Percentiles rank a stretch among this genome's conserved stretches.
These are phyloP conservation scores for Chrysoporthe puriensis DNA, from an alignment of 2,329 filamentous ascomycete species.

Conservation along the genomic window DNA sequence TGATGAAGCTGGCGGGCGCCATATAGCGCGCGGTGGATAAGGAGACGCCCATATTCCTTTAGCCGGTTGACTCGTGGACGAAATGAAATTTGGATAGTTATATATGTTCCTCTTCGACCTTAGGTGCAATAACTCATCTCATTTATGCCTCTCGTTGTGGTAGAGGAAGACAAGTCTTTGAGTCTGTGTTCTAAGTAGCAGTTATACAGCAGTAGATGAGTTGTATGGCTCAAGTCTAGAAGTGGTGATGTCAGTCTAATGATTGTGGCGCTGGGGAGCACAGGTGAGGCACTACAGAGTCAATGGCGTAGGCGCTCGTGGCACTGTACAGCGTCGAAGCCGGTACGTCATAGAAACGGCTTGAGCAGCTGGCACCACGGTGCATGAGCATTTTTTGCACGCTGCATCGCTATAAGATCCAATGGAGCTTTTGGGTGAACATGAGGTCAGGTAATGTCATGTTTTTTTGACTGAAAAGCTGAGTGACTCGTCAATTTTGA, in stretches of 20 bases:
- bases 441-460: too few relatives aligned
- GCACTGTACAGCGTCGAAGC: background rate
- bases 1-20: slow-evolving; percentile 56
- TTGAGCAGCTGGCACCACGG: background rate
- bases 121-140: background rate
- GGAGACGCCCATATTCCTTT: slow-evolving; percentile 51
- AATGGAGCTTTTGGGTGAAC: too few relatives aligned
- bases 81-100: background rate
- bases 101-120: background rate
- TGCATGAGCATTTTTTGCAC: too few relatives aligned
- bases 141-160: background rate
- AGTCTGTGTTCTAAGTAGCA: background rate
- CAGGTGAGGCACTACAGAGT: slow-evolving; percentile 13
- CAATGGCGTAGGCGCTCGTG: slow-evolving; percentile 11
- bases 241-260: slow-evolving; percentile 18
- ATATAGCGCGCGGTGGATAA: slow-evolving; percentile 58
- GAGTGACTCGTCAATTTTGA: too few relatives aligned
- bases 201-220: background rate
- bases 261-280: background rate
- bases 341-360: slow-evolving; percentile 23
- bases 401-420: too few relatives aligned
- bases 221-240: background rate
- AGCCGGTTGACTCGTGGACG: background rate
- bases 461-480: too few relatives aligned
- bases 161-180: background rate